Percentiles rank a stretch among this genome's conserved stretches.
phyloP scores from a whole-genome alignment of 768 basidiomycete genomes.

The Ephemerocybe angulata region DNA sequence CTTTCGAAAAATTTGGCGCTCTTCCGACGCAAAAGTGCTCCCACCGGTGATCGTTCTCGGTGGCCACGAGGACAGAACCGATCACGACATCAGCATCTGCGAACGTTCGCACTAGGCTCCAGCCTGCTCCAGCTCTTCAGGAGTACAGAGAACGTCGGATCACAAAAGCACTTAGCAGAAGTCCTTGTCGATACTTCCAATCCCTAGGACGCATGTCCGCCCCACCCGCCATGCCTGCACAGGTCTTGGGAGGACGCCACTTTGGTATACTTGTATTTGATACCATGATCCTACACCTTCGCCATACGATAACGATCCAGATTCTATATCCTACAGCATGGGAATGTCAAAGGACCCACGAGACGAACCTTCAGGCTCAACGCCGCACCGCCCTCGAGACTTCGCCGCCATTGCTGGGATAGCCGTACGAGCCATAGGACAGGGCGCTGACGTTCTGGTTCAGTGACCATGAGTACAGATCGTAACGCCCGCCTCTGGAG shows the following conservation, averaged over 20 bases:
- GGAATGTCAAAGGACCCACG: not conserved
- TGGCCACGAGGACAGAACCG: not conserved
- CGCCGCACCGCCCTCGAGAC: not conserved
- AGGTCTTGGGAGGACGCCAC: too few species aligned
- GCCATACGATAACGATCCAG: too few species aligned
- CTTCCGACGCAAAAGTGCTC: not conserved
- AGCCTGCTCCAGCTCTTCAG: not conserved
- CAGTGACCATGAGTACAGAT: not conserved
- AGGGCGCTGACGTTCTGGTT: not conserved
- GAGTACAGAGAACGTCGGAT: not conserved
- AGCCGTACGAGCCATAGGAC: not conserved
- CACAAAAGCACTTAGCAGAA: not conserved
- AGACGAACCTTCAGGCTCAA: not conserved
- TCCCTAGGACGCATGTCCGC: not conserved
- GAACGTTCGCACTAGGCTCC: not conserved
- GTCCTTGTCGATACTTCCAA: not conserved
- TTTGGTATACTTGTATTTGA: not conserved
- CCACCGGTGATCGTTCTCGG: not conserved
- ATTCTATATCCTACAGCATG: not conserved
- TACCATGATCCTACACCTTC: too few species aligned
- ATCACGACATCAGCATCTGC: constrained; percentile 1
- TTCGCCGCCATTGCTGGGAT: not conserved
- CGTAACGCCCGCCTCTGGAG: not conserved
- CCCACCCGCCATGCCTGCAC: not conserved
- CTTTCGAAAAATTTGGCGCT: not conserved